Evolutionary conservation across 805 yeast species (phyloP).

Genomic region (Brettanomyces bruxellensis): DNA sequence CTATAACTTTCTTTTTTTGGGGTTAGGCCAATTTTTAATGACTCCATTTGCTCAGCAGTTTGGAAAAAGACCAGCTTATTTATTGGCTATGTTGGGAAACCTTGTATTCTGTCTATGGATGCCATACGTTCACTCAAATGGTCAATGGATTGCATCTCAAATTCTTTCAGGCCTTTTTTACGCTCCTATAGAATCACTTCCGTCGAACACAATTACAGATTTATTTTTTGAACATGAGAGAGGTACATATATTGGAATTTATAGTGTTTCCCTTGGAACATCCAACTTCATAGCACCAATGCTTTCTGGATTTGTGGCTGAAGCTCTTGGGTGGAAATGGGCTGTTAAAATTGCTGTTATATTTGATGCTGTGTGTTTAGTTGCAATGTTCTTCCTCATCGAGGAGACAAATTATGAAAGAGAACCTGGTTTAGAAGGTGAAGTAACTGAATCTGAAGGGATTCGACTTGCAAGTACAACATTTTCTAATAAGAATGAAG

Average conservation of each 20-base stretch:
- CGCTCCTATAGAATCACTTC: slow-evolving; percentile 37
- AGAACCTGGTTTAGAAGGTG: slow-evolving; percentile 14
- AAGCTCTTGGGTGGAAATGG: slow-evolving; percentile 44
- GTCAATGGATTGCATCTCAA: slow-evolving; percentile 25
- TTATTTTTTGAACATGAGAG: slow-evolving; percentile 44
- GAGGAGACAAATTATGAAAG: slow-evolving; percentile 46
- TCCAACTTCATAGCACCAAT: slow-evolving; percentile 52
- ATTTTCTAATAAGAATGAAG: slow-evolving; percentile 2
- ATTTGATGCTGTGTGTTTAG: slow-evolving; percentile 32
- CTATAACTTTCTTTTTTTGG: slow-evolving; percentile 31
- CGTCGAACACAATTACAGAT: slow-evolving; percentile 41
- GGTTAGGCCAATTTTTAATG: slow-evolving; percentile 27
- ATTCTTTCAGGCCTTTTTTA: slow-evolving; percentile 24
- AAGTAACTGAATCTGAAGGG: slow-evolving; percentile 2
- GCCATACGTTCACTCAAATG: slow-evolving; percentile 23
- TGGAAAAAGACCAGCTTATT: slow-evolving; percentile 30
- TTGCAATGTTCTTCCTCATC: slow-evolving; percentile 34
- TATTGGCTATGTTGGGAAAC: slow-evolving; percentile 24
- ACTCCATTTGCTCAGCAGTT: slow-evolving; percentile 31
- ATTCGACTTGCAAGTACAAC: no score
- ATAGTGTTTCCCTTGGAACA: slow-evolving; percentile 45
- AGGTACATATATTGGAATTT: slow-evolving; percentile 37
- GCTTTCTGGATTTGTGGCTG: slow-evolving; percentile 47
- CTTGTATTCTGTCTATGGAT: slow-evolving; percentile 25
- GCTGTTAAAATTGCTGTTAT: slow-evolving; percentile 41